phyloP scores from a whole-genome alignment of 192 early-diverging fungal genomes.

The Linnemannia exigua region DNA sequence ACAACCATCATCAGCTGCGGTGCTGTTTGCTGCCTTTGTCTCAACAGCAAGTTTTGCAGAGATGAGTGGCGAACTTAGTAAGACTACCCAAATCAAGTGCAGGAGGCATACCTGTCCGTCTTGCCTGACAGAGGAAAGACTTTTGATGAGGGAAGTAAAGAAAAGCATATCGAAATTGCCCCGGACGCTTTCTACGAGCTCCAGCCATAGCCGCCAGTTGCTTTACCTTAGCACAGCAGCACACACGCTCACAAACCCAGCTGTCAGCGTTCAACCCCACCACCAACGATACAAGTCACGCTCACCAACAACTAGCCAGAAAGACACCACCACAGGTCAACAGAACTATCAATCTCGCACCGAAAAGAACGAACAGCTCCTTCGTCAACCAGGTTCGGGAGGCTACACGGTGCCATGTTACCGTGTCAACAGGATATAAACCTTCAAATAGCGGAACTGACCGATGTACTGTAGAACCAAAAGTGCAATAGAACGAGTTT shows the following conservation, averaged over 20 bases:
- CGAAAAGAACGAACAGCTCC: too few relatives aligned
- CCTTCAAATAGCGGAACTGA: background rate
- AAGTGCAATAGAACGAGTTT: background rate
- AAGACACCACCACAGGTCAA: background rate
- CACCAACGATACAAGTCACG: background rate
- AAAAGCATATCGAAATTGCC: background rate
- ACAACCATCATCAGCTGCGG: background rate
- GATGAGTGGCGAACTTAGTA: too few relatives aligned
- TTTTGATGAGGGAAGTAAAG: background rate
- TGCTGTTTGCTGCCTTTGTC: too few relatives aligned
- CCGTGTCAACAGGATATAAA: background rate
- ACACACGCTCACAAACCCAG: background rate
- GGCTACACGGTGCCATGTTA: background rate
- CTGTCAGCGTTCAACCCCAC: background rate
- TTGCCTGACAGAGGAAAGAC: too few relatives aligned
- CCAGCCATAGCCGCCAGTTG: background rate
- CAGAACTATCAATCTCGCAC: too few relatives aligned
- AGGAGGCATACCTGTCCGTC: too few relatives aligned
- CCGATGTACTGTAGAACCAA: background rate
- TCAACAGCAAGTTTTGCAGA: too few relatives aligned
- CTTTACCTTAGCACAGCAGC: background rate
- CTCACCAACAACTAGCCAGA: background rate
- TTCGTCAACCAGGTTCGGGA: background rate
- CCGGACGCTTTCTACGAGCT: background rate
- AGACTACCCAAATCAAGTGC: too few relatives aligned